Evolutionary conservation across 2,329 filamentous ascomycete species (phyloP), one percentile per base, ranked within the genome.

Genomic region (Fusarium xylarioides): DNA sequence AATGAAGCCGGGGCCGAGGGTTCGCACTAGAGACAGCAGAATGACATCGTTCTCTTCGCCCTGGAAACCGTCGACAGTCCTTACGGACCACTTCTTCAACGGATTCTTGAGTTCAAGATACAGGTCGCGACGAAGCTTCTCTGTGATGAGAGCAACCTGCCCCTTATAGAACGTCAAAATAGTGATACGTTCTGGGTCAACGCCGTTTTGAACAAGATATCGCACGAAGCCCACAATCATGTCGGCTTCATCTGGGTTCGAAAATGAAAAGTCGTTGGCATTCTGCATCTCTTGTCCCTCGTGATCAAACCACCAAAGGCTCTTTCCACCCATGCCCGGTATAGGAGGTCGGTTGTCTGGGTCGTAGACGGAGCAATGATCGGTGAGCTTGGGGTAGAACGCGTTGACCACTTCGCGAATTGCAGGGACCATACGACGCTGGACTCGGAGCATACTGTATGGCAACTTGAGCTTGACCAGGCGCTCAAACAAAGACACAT

Each of bases 21-120:
- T 95, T 47, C 95, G 89, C 7, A 96, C 94, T 0, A 97, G 84
- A 0, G 95, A 97, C 0, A 97, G 83, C 4, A 97, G 79, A 15
- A 98, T 86, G 14, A 97, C 85, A 30, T 95, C 92, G 70, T 97
- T 97, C 79, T 97, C 94, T 76, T 97, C 94, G 18, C 95, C 95
- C 80, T 97, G 95, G 77, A 95, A 97, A 0, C 92, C 93, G 77
- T 97, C 95, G 0, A 98, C 93, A 0, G 95, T 97, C 38, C 90
- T 89, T 3, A 97, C 91, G 5, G 91, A 91, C 77, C 76, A 81
- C 42, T 74, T 88, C 78, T 49, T 70, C 59, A 56, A 43, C 5
- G 78, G 80, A 11, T 79, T 77, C 26, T 78, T 70, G 44, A 63
- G 52, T 15, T 37, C 42, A 43, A 82, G 58, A 58, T 77, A 49